Base-by-base conservation (phyloP, 2,329 filamentous ascomycete species). In the Paecilomyces dactylethromorphus region DNA sequence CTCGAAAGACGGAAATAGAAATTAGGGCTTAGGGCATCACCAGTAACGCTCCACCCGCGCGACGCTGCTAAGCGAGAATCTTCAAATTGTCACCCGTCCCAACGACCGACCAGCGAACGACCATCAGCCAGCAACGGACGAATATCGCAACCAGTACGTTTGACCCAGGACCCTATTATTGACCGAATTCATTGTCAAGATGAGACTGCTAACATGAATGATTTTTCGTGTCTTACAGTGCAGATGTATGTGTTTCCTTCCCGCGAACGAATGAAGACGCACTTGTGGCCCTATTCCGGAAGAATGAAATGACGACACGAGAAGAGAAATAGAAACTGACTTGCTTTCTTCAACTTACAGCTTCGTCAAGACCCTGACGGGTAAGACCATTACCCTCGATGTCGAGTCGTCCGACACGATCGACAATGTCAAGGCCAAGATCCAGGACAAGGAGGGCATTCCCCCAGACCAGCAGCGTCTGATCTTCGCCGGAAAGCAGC, bases 311-410 rank as follows among this genome's bases (percentile, higher is more conserved):
- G 57, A 58, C 59, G 56, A 67, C 58, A 58, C 60, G 56, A 61
- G 63, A 56, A 62, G 55, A 52, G 59, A 63, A 58, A 51, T 21
- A 32, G 18, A 59, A 58, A 62, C 67, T 71, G 69, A 73, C 64
- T 56, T 57, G 55, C 54, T 53, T 54, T 58, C 64, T 63, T 59
- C 63, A 62, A 60, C 57, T 60, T 61, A 69, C 82, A 95, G 91
- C 88, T 97, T 97, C 89, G 93, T 97, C 84, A 97, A 97, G 89
- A 97, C 93, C 87, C 91, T 97, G 78, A 97, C 93, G 86, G 93
- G 94, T 83, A 97, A 97, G 91, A 97, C 93, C 81, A 97, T 97
- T 86, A 97, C 94, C 82, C 89, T 97, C 75, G 93, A 97, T 89
- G 92, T 97, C 79, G 93, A 97, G 88, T 96, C 92, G 76, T 91